These are phyloP conservation scores for Aspergillus biplanus DNA, from an alignment of 495 filamentous ascomycete species.

Conservation along the genomic window DNA sequence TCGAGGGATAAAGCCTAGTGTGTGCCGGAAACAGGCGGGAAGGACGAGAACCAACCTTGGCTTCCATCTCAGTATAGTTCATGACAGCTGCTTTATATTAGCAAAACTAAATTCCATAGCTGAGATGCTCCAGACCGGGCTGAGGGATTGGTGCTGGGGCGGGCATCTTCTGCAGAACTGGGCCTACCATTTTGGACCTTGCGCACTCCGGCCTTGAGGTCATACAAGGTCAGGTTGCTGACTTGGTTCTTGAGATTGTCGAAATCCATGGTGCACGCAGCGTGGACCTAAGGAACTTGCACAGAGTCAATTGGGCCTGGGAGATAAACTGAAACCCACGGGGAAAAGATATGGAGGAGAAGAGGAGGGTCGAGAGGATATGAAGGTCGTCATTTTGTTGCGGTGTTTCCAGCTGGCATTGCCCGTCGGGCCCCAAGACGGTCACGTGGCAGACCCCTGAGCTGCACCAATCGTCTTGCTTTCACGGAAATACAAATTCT, in stretches of 20 bases:
- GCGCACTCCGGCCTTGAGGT: slow-evolving; percentile 94
- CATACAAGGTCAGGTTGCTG: slow-evolving; percentile 93
- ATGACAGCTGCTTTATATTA: slow-evolving; percentile 75
- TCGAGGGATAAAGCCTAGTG: slow-evolving; percentile 3
- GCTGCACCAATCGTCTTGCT: not conserved
- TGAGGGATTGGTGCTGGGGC: no score
- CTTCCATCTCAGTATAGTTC: slow-evolving; percentile 99
- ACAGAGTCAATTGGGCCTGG: slow-evolving; percentile 23
- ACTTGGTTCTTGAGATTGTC: slow-evolving; percentile 83
- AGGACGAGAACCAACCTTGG: slow-evolving; percentile 68
- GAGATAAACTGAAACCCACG: slow-evolving; percentile 12
- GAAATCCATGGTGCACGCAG: slow-evolving; percentile 73
- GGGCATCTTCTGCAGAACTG: no score
- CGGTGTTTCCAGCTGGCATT: slow-evolving; percentile 39
- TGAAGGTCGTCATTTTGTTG: not conserved
- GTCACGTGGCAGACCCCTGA: slow-evolving; percentile 48
- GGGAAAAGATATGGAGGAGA: slow-evolving; percentile 16
- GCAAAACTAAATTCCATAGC: slow-evolving; percentile 11
- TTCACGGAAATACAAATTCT: not conserved
- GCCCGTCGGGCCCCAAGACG: slow-evolving; percentile 34
- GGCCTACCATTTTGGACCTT: slow-evolving; percentile 95
- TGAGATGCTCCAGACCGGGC: not conserved
- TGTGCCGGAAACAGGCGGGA: slow-evolving; percentile 17
- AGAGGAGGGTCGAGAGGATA: slow-evolving; percentile 1
- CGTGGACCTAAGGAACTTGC: slow-evolving; percentile 7